These are phyloP conservation scores for Penicillium canescens DNA, from an alignment of 495 filamentous ascomycete species.

Conservation along the genomic window DNA sequence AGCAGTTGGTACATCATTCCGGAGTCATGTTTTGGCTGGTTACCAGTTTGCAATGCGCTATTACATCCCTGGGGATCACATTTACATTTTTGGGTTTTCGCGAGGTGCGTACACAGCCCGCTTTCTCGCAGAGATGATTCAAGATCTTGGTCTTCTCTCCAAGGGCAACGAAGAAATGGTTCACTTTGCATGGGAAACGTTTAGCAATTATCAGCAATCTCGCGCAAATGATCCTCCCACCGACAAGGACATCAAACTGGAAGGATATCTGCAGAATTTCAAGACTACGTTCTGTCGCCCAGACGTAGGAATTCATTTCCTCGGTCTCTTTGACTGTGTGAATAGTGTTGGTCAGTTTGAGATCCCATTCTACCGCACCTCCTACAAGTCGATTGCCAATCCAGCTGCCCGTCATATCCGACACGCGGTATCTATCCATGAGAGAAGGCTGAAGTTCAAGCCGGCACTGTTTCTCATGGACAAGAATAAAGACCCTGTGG, in stretches of 20 bases:
- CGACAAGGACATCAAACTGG: constrained; percentile 62
- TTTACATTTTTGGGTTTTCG: constrained; percentile 80
- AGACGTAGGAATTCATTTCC: constrained; percentile 59
- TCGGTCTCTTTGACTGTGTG: constrained; percentile 54
- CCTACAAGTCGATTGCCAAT: constrained; percentile 76
- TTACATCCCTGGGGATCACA: constrained; percentile 74
- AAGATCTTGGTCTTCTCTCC: constrained; percentile 73
- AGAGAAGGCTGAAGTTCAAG: constrained; percentile 65
- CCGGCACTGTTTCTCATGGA: constrained; percentile 36
- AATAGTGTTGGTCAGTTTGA: constrained; percentile 82
- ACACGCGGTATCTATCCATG: constrained; percentile 77
- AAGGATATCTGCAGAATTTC: constrained; percentile 75
- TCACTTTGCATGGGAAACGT: constrained; percentile 85
- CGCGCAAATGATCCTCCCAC: constrained; percentile 53
- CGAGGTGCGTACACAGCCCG: constrained; percentile 81
- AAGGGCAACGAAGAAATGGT: constrained; percentile 84
- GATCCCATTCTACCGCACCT: constrained; percentile 75
- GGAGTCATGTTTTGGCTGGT: constrained; percentile 75
- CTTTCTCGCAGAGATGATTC: constrained; percentile 83
- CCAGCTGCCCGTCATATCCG: constrained; percentile 67
- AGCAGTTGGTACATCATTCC: constrained; percentile 78
- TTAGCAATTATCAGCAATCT: constrained; percentile 71
- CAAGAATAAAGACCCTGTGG: too few relatives aligned
- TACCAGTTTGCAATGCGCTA: constrained; percentile 88
- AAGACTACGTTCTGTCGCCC: constrained; percentile 82